Conservation (phyloP, 2,329 filamentous ascomycete genomes). For the Paraconiothyrium brasiliense region DNA sequence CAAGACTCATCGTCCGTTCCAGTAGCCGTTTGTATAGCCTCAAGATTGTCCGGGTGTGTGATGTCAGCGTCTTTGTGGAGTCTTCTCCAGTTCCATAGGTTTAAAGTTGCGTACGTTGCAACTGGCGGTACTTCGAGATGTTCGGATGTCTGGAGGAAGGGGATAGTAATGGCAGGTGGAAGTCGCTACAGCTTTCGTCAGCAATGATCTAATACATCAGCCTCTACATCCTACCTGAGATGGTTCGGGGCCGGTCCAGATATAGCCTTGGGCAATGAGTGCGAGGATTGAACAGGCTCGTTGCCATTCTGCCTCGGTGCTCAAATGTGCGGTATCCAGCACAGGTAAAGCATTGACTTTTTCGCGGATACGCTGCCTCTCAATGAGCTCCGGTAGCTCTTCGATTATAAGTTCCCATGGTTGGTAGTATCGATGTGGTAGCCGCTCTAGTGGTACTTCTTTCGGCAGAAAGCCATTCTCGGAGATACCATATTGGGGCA, state of each 20-base stretch:
- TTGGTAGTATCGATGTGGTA: constrained; percentile 85
- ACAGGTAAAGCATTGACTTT: constrained; percentile 78
- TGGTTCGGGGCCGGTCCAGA: constrained; percentile 79
- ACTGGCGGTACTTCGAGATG: constrained; percentile 46
- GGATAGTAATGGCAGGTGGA: constrained; percentile 42
- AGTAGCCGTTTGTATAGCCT: constrained; percentile 41
- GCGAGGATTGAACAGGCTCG: constrained; percentile 76
- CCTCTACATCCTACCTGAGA: constrained; percentile 64
- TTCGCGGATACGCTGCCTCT: constrained; percentile 76
- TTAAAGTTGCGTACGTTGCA: constrained; percentile 46
- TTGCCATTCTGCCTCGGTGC: constrained; percentile 84
- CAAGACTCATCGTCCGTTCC: constrained; percentile 48
- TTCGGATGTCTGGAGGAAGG: constrained; percentile 39
- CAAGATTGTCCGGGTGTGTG: constrained; percentile 41
- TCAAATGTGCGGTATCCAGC: constrained; percentile 76
- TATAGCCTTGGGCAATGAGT: constrained; percentile 79
- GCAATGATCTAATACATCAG: neutral
- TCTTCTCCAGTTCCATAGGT: constrained; percentile 47
- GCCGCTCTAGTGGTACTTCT: constrained; percentile 73
- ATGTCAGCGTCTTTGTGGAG: constrained; percentile 31
- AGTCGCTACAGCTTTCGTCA: constrained; percentile 34
- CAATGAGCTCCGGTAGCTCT: constrained; percentile 79
- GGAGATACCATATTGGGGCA: constrained; percentile 81
- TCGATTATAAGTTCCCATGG: constrained; percentile 84
- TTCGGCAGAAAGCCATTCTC: constrained; percentile 82